Evolutionary conservation across 2,329 filamentous ascomycete genomes (phyloP).

Genomic region (Fusarium sp.): DNA sequence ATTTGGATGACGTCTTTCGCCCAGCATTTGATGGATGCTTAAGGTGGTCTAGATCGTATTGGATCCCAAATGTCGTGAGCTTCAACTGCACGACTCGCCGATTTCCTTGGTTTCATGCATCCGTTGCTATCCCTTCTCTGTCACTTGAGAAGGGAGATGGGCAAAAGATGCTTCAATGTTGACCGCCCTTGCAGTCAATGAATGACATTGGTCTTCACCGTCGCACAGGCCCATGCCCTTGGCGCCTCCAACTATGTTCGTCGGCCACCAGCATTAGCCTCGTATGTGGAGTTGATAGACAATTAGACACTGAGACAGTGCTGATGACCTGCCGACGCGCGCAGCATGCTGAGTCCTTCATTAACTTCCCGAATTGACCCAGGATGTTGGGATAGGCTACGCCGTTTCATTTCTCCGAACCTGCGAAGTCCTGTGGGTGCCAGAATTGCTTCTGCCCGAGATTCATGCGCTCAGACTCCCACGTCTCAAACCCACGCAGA

Average conservation of each 20-base stretch:
- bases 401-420: conserved; percentile 7
- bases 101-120: conserved; percentile 18
- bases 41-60: conserved; percentile 29
- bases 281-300: background rate
- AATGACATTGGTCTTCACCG: background rate
- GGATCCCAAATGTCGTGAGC: conserved; percentile 1
- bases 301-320: conserved; percentile 25
- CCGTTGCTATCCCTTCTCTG: background rate
- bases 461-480: conserved; percentile 17
- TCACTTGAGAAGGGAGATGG: background rate
- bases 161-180: background rate
- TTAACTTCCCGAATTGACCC: conserved; percentile 8
- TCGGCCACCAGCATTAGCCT: background rate
- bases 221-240: conserved; percentile 11
- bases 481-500: conserved; percentile 9
- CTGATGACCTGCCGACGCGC: conserved; percentile 28
- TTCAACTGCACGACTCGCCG: conserved; percentile 8
- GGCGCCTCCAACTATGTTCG: conserved; percentile 8
- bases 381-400: background rate
- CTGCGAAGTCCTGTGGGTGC: conserved; percentile 7
- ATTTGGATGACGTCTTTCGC: conserved; percentile 29
- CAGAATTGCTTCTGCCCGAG: conserved; percentile 3
- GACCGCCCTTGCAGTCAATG: conserved; percentile 8
- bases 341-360: background rate
- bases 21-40: background rate